A percentile compares a stretch with the other conserved stretches of the same genome.
Evolutionary conservation across 78 protist genomes (phyloP).

Genomic region (Cavenderia fasciculata): DNA sequence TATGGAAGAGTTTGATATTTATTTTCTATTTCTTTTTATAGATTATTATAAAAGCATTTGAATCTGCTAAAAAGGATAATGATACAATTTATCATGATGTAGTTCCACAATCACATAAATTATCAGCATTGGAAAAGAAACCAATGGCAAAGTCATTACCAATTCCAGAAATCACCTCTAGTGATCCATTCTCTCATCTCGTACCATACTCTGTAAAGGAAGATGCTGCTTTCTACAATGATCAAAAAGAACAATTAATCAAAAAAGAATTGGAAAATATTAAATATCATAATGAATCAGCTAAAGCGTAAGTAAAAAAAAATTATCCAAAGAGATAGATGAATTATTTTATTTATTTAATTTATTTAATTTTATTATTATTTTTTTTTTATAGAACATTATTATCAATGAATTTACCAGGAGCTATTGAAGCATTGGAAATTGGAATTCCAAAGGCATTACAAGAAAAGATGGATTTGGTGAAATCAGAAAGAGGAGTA

Average conservation of each 20-base stretch:
- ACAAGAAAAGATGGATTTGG: conserved; percentile 70
- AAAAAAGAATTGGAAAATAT: conserved; percentile 51
- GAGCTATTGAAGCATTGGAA: conserved; percentile 75
- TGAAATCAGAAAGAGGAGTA: conserved; percentile 40
- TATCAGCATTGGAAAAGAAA: conserved; percentile 70
- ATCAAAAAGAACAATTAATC: conserved; percentile 62
- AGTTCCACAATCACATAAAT: conserved; percentile 60
- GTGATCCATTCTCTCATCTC: conserved; percentile 60
- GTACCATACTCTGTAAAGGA: conserved; percentile 76
- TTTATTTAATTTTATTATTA: background rate
- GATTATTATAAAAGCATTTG: conserved; percentile 7
- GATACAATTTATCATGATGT: conserved; percentile 76
- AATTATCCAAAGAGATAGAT: background rate
- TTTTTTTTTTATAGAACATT: conserved; percentile 35
- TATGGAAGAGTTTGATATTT: background rate
- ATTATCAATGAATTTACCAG: conserved; percentile 79
- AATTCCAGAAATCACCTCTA: conserved; percentile 35
- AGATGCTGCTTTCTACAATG: conserved; percentile 62
- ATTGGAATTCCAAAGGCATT: conserved; percentile 74
- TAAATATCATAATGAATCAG: conserved; percentile 57
- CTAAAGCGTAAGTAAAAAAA: conserved; percentile 45
- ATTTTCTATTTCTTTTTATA: background rate
- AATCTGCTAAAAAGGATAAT: conserved; percentile 63
- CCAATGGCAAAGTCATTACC: conserved; percentile 54
- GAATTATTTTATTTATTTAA: background rate